Evolutionary conservation across 345 rosid genomes (phyloP).

Genomic region (Bruguiera sexangula): DNA sequence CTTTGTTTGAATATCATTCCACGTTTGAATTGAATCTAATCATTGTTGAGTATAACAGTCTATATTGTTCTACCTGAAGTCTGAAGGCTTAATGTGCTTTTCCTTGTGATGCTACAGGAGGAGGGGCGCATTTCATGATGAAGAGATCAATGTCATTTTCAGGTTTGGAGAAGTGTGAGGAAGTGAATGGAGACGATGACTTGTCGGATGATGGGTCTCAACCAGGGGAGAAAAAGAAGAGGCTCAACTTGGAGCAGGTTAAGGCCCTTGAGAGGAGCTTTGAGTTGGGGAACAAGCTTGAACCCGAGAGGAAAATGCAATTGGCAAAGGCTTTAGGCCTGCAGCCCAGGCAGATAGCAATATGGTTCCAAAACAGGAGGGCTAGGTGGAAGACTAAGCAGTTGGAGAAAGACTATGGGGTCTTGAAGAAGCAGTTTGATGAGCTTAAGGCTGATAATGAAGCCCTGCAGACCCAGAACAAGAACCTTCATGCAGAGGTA

Average conservation of each 20-base stretch:
- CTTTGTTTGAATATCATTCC: neutral
- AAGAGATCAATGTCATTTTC: slow-evolving; percentile 80
- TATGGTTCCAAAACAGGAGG: slow-evolving; percentile 38
- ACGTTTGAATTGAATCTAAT: neutral
- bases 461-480: slow-evolving; percentile 30
- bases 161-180: slow-evolving; percentile 51
- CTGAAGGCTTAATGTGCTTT: neutral
- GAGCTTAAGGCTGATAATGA: slow-evolving; percentile 33
- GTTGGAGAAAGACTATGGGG: slow-evolving; percentile 34
- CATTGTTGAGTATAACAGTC: neutral
- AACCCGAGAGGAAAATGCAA: slow-evolving; percentile 37
- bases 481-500: slow-evolving; percentile 33
- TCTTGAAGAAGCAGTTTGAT: slow-evolving; percentile 35
- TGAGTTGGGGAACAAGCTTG: slow-evolving; percentile 36
- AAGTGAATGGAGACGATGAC: slow-evolving; percentile 59
- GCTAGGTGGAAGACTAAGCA: slow-evolving; percentile 42
- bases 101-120: slow-evolving; percentile 32
- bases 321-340: slow-evolving; percentile 33
- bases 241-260: slow-evolving; percentile 34
- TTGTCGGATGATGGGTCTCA: slow-evolving; percentile 62
- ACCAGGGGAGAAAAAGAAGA: slow-evolving; percentile 37
- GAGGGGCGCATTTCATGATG: slow-evolving; percentile 55
- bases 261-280: slow-evolving; percentile 38
- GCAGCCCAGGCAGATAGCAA: slow-evolving; percentile 35
- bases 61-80: too few relatives aligned